phyloP scores from a whole-genome alignment of 2,329 filamentous ascomycete genomes.

The Fusarium sp. region DNA sequence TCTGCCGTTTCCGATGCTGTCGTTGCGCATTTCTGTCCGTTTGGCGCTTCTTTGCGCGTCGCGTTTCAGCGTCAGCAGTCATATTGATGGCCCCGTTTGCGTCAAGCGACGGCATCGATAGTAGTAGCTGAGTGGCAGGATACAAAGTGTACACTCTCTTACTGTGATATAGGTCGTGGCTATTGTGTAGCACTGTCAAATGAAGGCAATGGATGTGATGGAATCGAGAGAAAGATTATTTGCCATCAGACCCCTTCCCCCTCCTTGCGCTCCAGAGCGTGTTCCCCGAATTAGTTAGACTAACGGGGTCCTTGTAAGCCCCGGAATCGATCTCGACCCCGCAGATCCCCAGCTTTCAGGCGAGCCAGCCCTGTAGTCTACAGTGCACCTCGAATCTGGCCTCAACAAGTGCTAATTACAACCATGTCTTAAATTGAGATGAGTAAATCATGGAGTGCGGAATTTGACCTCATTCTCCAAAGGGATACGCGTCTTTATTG shows the following conservation, averaged over 20 bases:
- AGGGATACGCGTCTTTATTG: background rate
- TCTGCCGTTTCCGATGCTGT: slow-evolving; percentile 15
- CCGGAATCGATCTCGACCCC: background rate
- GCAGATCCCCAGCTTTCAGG: background rate
- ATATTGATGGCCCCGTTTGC: background rate
- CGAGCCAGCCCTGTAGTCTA: background rate
- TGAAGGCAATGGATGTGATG: background rate
- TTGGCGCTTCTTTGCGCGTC: slow-evolving; percentile 10
- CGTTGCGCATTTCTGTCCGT: slow-evolving; percentile 10
- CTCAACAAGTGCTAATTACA: too few species aligned
- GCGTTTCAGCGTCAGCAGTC: background rate
- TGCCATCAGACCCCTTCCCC: background rate
- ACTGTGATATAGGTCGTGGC: rapidly evolving
- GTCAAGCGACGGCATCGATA: background rate
- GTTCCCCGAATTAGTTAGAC: background rate
- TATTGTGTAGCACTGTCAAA: rapidly evolving
- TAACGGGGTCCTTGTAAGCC: background rate
- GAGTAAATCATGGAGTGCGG: rapidly evolving
- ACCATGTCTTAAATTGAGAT: background rate
- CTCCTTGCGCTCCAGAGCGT: background rate
- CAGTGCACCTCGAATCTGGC: background rate
- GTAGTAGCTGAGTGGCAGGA: rapidly evolving
- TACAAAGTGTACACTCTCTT: rapidly evolving
- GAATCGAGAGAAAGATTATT: background rate
- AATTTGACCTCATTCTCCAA: rapidly evolving